A percentile compares a stretch with the other conserved stretches of the same genome.
These are phyloP conservation scores for Gynandropsis gynandra DNA, from an alignment of 345 rosid species.

Conservation along the genomic window DNA sequence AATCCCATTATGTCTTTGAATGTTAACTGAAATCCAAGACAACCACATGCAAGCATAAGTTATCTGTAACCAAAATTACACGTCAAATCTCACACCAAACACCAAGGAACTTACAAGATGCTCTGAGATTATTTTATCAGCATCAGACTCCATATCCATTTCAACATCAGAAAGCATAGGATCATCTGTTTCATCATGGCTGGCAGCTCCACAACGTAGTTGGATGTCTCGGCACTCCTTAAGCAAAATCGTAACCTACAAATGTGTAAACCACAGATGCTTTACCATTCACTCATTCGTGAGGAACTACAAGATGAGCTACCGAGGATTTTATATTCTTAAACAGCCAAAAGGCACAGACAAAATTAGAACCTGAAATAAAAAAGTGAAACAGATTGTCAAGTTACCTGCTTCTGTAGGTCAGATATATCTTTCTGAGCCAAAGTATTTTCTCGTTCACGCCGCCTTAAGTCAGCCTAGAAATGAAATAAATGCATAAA, in stretches of 20 bases:
- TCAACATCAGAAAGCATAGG: slow-evolving; percentile 35
- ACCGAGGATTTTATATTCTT: too few species aligned
- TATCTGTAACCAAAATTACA: slow-evolving; percentile 1
- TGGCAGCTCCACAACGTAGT: slow-evolving; percentile 67
- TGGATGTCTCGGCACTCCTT: slow-evolving; percentile 96
- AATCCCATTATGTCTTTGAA: slow-evolving; percentile 91
- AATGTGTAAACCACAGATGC: slow-evolving; percentile 18
- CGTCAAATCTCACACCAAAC: slow-evolving; percentile 17
- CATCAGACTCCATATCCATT: slow-evolving; percentile 44
- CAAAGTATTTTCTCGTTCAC: slow-evolving; percentile 56
- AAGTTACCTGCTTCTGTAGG: slow-evolving; percentile 71
- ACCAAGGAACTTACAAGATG: slow-evolving; percentile 46
- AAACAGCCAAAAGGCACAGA: slow-evolving; percentile 13
- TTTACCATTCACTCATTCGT: slow-evolving; percentile 13
- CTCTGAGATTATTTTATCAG: slow-evolving; percentile 69
- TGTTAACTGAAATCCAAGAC: slow-evolving; percentile 52
- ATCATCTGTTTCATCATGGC: slow-evolving; percentile 37
- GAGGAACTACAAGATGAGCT: too few species aligned
- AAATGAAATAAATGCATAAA: slow-evolving; percentile 19
- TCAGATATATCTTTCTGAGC: slow-evolving; percentile 79
- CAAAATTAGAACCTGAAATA: slow-evolving; percentile 11
- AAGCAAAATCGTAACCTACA: slow-evolving; percentile 78
- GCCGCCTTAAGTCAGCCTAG: slow-evolving; percentile 74
- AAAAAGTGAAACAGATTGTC: slow-evolving; percentile 8
- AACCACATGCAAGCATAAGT: slow-evolving; percentile 17